Evolutionary conservation across 306 rosid genomes (phyloP).

Genomic region (Quercus variabilis): DNA sequence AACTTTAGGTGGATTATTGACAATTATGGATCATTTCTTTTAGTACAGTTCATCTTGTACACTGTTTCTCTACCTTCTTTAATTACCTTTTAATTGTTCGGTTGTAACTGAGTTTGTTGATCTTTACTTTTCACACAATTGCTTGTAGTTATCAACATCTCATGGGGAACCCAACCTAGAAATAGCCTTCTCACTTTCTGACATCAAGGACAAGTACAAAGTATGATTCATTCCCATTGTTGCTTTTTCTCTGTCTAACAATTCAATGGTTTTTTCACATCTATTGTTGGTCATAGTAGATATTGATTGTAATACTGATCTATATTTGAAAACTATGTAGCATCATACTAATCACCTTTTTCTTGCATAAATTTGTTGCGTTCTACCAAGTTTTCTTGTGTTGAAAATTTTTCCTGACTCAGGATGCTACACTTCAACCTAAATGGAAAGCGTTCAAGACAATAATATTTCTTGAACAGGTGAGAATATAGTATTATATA

Average conservation of each 20-base stretch:
- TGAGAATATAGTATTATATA: slow-evolving; percentile 28
- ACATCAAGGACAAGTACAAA: slow-evolving; percentile 60
- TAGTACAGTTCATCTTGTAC: background rate
- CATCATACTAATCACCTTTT: background rate
- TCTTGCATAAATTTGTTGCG: background rate
- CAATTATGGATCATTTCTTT: background rate
- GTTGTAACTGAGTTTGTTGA: background rate
- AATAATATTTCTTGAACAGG: slow-evolving; percentile 79
- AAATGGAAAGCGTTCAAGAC: slow-evolving; percentile 92
- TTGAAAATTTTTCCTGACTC: slow-evolving; percentile 28
- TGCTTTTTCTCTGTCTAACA: background rate
- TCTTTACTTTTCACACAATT: slow-evolving; percentile 9
- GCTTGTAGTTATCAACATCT: slow-evolving; percentile 35
- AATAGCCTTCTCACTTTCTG: slow-evolving; percentile 44
- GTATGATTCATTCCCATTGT: slow-evolving; percentile 26
- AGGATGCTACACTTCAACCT: slow-evolving; percentile 80
- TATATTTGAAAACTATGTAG: background rate
- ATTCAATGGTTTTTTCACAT: slow-evolving; percentile 10
- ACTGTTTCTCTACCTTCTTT: background rate
- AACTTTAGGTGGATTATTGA: background rate
- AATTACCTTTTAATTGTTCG: background rate
- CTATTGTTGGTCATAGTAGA: background rate
- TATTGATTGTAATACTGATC: background rate
- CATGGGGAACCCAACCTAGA: slow-evolving; percentile 27
- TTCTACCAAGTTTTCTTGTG: background rate